Evolutionary conservation across 805 yeast genomes (phyloP), one percentile per base, ranked within the genome.

Genomic region (Lipomyces yamadae): DNA sequence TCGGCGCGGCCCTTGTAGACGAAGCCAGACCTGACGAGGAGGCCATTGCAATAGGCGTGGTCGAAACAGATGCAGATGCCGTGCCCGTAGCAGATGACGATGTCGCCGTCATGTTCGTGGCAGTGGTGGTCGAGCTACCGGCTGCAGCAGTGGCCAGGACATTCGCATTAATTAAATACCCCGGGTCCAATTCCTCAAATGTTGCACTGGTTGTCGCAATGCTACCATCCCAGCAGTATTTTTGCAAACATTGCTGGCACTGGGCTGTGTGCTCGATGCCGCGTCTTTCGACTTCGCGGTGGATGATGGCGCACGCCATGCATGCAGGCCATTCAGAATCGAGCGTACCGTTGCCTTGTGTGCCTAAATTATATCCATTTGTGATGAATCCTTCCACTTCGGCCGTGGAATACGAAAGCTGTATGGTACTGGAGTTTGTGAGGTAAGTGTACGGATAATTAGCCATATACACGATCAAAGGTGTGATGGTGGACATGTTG

Each of bases 271-370:
- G 75, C 15, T 81, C 77, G 72, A 88, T 86, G 35, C 87, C 87
- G 45, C 81, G 78, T 75, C 92, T 83, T 78, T 91, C 95, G 74
- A 88, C 87, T 54, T 88, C 85, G 76, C 97, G 86, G 79, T 91
- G 88, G 66, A 91, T 82, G 57, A 91, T 84, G 8, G 96, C 97
- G 81, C 97, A 91, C 2, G 90, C 90, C 59, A 91, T 83, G 80
- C 97, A 91, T 5, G 86, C 83, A 54, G 84, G 79, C 88, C 90
- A 91, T 53, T 89, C 86, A 3, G 79, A 75, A 71, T 90, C 96
- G 32, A 87, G 74, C 13, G 96, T 88, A 32, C 85, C 78, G 75
- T 90, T 91, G 65, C 82, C 81, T 74, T 89, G 84, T 0, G 93
- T 81, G 11, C 88, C 84, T 13, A 85, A 82, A 72, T 89, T 91